Conservation (phyloP, 2,329 filamentous ascomycete genomes). For the Mollisia scopiformis region DNA sequence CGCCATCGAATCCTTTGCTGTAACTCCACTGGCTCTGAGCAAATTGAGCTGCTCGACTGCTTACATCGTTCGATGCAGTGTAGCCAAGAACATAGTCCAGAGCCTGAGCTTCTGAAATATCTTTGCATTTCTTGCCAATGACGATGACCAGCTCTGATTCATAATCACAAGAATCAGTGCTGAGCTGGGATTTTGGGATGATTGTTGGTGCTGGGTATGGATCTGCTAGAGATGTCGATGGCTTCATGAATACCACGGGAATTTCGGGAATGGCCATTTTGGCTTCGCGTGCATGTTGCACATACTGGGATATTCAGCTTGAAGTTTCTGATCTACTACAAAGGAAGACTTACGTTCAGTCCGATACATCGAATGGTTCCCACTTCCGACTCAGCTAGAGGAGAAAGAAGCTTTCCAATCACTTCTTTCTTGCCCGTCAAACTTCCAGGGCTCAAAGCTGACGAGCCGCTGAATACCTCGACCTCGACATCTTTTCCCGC, state of each 20-base stretch:
- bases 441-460: constrained; percentile 56
- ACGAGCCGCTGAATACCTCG: constrained; percentile 59
- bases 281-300: constrained; percentile 49
- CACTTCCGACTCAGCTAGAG: constrained; percentile 45
- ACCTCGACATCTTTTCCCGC: constrained; percentile 59
- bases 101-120: constrained; percentile 50
- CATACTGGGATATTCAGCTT: constrained; percentile 39
- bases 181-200: constrained; percentile 48
- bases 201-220: constrained; percentile 41
- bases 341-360: constrained; percentile 44
- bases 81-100: constrained; percentile 57
- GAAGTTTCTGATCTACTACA: neutral
- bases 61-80: constrained; percentile 59
- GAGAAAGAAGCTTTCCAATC: constrained; percentile 47
- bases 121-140: constrained; percentile 49
- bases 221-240: constrained; percentile 29
- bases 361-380: constrained; percentile 54
- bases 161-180: constrained; percentile 49
- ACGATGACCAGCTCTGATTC: constrained; percentile 54
- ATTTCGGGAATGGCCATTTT: constrained; percentile 45
- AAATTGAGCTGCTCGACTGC: constrained; percentile 53
- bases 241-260: constrained; percentile 41
- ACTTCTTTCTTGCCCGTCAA: constrained; percentile 50
- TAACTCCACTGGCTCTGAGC: constrained; percentile 53
- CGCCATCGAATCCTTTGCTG: constrained; percentile 53